Base-by-base conservation (phyloP, 208 protist species). In the Leishmania amazonensis region DNA sequence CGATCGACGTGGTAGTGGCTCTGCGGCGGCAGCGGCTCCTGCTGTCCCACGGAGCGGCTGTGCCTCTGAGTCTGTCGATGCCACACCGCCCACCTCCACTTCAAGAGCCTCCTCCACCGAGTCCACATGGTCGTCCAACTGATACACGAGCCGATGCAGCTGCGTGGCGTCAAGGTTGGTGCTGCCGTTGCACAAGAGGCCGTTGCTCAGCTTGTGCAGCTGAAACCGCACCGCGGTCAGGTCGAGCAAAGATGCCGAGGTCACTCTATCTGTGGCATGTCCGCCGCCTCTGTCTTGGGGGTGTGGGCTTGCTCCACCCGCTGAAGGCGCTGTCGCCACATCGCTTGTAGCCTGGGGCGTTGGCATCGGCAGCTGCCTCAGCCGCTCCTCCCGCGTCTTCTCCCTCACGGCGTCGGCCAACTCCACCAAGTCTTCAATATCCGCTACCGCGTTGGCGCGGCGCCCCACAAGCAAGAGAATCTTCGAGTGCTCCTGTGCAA, bases 401-500 rank as follows among this genome's bases (percentile, higher is more conserved):
- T 67, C 58, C 17, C 60, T 49, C 74, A 74, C 64, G 35, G n/a
- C 35, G 49, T 79, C 80, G 8, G 73, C 73, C 4, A 90, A 40
- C 31, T 85, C 81, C 19, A 91, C 47, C 49, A 82, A n/a, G 53
- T 86, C 84, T n/a, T 88, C 89, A 17, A 93, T 90, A 70, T 86
- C 81, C 35, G 89, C 75, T 60, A 89, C 84, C 21, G 96, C 31
- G 76, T 96, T 97, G 31, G 87, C 90, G 21, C 88, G 81, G 54
- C 95, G 89, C n/a, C 90, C 95, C 15, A 96, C 87, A 49, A 97
- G 90, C 64, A 94, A 71, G 72, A 96, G 86, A 40, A 96, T 54
- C 76, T 96, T 96, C 0, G 88, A 77, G 38, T 90, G 84, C 81
- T 97, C 93, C 65, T 89, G 64, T 31, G 92, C 84, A 31, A 97